Evolutionary conservation across 2,329 filamentous ascomycete species (phyloP), one percentile per base, ranked within the genome.

Genomic region (Aschersonia sp.): DNA sequence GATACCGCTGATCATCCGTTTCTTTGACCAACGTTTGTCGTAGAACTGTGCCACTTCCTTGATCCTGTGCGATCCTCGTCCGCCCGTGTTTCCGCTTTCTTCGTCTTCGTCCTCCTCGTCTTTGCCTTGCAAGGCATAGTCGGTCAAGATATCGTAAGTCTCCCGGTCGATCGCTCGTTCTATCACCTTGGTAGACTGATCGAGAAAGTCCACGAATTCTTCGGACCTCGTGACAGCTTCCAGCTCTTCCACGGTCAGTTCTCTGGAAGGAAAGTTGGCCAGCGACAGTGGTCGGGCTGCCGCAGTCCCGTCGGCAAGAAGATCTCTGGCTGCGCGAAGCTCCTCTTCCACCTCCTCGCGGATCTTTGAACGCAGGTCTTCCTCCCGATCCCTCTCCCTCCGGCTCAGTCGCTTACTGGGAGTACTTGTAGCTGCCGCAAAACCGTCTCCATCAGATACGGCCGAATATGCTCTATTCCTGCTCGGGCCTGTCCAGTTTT

Each of bases 171-270:
- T 70, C 5, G 92, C 90, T 58, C 92, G 80, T 68, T 98, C 92
- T 56, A 98, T 90, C 45, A 98, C 89, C 66, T 97, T 98, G 48
- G 87, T 94, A 29, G 90, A 95, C 56, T 87, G 79, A 58, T 98
- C 92, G 32, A 98, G 80, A 59, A 98, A 98, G 56, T 94, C 87
- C 51, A 92, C 74, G 61, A 98, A 98, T 45, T 97, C 92, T 32
- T 90, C 81, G 1, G 90, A 95, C 47, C 84, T 84, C 30, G 87
- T 92, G 30, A 97, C 88, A 5, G 90, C 92, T 54, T 84, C 81
- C 40, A 95, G 71, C 62, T 98, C 94, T 56, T 97, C 92, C 12
- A 76, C 71, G 2, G 81, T 88, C 45, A 98, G 73, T 32, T 83
- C 80, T 58, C 90, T 79, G 45, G 84, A 79, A 2, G 90, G 89